Evolutionary conservation across 2,329 filamentous ascomycete species (phyloP).

Genomic region (Thielaviopsis ethacetica): DNA sequence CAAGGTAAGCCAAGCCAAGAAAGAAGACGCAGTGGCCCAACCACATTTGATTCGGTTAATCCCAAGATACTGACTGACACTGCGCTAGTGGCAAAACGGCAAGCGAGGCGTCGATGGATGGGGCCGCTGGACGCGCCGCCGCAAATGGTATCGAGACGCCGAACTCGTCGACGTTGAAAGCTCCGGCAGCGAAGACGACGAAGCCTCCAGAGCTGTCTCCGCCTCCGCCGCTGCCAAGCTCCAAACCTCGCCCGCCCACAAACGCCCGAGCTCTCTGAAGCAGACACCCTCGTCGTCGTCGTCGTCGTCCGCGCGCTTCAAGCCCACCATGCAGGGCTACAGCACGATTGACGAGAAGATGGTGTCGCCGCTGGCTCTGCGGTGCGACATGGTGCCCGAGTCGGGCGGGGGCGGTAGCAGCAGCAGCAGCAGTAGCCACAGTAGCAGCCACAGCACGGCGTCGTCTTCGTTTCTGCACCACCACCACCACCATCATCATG

Average conservation of each 20-base stretch:
- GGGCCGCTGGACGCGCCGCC: slow-evolving; percentile 79
- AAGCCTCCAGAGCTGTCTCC: slow-evolving; percentile 3
- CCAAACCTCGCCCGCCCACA: slow-evolving; percentile 14
- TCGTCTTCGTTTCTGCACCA: slow-evolving; percentile 2
- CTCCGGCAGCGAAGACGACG: too few relatives aligned
- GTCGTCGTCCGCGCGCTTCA: not conserved
- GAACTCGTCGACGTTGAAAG: slow-evolving; percentile 65
- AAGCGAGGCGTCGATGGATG: slow-evolving; percentile 75
- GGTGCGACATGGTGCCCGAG: slow-evolving; percentile 14
- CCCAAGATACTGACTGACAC: not conserved
- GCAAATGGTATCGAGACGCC: slow-evolving; percentile 94
- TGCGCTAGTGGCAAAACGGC: slow-evolving; percentile 66
- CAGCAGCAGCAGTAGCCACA: slow-evolving; percentile 1
- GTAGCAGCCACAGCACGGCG: not conserved
- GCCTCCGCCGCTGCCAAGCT: slow-evolving; percentile 12
- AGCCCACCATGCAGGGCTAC: slow-evolving; percentile 18
- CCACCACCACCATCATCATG: not conserved
- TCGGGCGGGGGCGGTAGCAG: not conserved
- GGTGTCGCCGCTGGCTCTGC: slow-evolving; percentile 16
- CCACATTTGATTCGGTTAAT: not conserved
- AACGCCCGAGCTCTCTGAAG: slow-evolving; percentile 8
- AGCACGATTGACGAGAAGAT: slow-evolving; percentile 24
- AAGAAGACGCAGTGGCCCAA: too few relatives aligned
- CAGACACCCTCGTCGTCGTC: not conserved
- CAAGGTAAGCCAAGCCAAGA: slow-evolving; percentile 42